Evolutionary conservation across 495 filamentous ascomycete genomes (phyloP), one percentile per base, ranked within the genome.

Genomic region (Aspergillus cristatus): DNA sequence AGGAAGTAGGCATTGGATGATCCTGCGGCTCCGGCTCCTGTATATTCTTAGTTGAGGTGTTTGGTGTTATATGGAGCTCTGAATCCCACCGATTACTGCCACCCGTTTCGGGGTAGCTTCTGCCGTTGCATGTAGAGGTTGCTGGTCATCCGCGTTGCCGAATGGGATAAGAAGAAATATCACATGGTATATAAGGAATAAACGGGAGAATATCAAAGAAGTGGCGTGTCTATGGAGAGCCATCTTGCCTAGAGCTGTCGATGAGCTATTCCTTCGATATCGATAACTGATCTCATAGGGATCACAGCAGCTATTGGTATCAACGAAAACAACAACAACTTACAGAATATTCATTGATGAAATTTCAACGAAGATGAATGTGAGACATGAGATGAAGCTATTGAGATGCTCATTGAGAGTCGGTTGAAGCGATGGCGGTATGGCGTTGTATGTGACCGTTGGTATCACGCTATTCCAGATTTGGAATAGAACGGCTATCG

Each of bases 11-110:
- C 90, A 7, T 88, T 67, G 10, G 89, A 93, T 2, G 93, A 75
- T 10, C 91, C 93, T 13, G 74, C 93, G 32, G 91, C 79, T 16
- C 91, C 91, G 57, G 91, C 91, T 41, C 91, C 90, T 96, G 47
- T 33, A 33, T 12, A 18, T 6, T n/a, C n/a, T n/a, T n/a, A n/a
- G 7, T 22, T 14, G 26, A 40, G 20, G 37, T 12, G 12, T 17
- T 26, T 10, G 7, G 15, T 6, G 17, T 33, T 30, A 28, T 12
- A 4, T 24, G 7, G 15, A 18, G 32, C 16, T n/a, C n/a, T 36
- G 30, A 3, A 28, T 30, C 56, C 37, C 48, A 70, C 70, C 70
- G 33, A 74, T 65, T 26, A 74, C 51, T 40, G 70, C 70, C 6
- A 74, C 60, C 37, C 58, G 54, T 40, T 63, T 72, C 0, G 58